A percentile compares a stretch with the other conserved stretches of the same genome.
These are phyloP conservation scores for Peronospora tabacina DNA, from an alignment of 352 stramenopile genomes.

Conservation along the genomic window DNA sequence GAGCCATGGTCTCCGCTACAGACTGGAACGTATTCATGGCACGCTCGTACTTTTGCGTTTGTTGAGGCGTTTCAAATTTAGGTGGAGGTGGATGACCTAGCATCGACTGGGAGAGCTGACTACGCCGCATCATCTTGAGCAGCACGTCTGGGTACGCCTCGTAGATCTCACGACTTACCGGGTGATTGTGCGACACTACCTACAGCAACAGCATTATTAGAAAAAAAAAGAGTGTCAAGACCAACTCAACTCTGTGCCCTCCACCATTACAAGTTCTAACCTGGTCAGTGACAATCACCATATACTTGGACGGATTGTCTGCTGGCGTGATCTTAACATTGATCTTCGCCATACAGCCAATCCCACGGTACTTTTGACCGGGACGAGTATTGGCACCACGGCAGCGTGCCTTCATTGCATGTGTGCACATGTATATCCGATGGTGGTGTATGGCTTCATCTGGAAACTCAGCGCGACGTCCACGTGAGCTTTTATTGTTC, in stretches of 20 bases:
- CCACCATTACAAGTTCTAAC: slow-evolving; percentile 21
- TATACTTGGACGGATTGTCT: slow-evolving; percentile 78
- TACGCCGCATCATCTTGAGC: slow-evolving; percentile 79
- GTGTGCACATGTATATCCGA: slow-evolving; percentile 86
- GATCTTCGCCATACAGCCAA: slow-evolving; percentile 82
- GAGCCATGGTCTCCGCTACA: slow-evolving; percentile 69
- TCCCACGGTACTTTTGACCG: slow-evolving; percentile 75
- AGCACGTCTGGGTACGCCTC: slow-evolving; percentile 79
- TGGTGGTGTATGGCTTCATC: slow-evolving; percentile 79
- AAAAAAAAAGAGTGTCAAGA: slow-evolving; percentile 6
- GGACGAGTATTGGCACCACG: slow-evolving; percentile 66
- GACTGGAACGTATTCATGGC: slow-evolving; percentile 52
- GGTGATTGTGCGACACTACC: slow-evolving; percentile 82
- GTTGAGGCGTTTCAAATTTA: slow-evolving; percentile 66
- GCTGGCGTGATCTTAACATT: slow-evolving; percentile 83
- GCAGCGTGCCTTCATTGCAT: slow-evolving; percentile 80
- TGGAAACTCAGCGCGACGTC: slow-evolving; percentile 69
- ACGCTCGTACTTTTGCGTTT: slow-evolving; percentile 78
- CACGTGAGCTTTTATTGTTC: slow-evolving; percentile 81
- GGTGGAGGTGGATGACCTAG: slow-evolving; percentile 54
- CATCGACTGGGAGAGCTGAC: slow-evolving; percentile 54
- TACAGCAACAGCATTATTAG: slow-evolving; percentile 18
- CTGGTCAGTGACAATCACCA: slow-evolving; percentile 84
- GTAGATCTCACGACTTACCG: slow-evolving; percentile 79
- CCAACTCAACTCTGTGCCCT: background rate